A percentile compares a stretch with the other conserved stretches of the same genome.
Evolutionary conservation across 768 basidiomycete genomes (phyloP).

Genomic region (Lanmaoa rubissima): DNA sequence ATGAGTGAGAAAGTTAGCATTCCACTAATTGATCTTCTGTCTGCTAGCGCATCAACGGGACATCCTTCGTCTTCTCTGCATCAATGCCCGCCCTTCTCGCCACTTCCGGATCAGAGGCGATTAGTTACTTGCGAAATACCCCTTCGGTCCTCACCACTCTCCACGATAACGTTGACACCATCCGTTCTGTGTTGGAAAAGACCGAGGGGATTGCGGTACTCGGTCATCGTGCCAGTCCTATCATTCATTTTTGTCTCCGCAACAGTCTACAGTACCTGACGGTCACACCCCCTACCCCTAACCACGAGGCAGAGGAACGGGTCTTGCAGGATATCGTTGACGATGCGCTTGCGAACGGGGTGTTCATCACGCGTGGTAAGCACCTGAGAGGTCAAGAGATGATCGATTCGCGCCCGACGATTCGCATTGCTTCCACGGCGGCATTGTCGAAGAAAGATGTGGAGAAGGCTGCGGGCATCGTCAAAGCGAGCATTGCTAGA

Average conservation of each 20-base stretch:
- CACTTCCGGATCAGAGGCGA: slow-evolving; percentile 83
- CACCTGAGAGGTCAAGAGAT: slow-evolving; percentile 81
- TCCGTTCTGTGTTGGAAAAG: slow-evolving; percentile 79
- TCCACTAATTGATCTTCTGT: not conserved
- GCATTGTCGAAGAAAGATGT: slow-evolving; percentile 86
- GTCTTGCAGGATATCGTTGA: slow-evolving; percentile 92
- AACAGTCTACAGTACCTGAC: slow-evolving; percentile 23
- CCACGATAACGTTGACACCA: slow-evolving; percentile 75
- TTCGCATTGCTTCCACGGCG: slow-evolving; percentile 77
- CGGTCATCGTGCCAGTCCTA: slow-evolving; percentile 80
- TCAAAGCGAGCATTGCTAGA: slow-evolving; percentile 75
- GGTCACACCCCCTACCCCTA: slow-evolving; percentile 34
- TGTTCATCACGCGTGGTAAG: slow-evolving; percentile 84
- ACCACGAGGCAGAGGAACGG: slow-evolving; percentile 69
- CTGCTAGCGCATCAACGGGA: slow-evolving; percentile 86
- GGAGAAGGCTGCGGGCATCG: slow-evolving; percentile 77
- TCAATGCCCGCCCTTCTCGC: slow-evolving; percentile 89
- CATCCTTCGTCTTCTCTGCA: slow-evolving; percentile 95
- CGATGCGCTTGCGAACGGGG: slow-evolving; percentile 74
- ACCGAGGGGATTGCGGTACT: slow-evolving; percentile 81
- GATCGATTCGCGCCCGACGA: slow-evolving; percentile 76
- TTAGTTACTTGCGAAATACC: slow-evolving; percentile 71
- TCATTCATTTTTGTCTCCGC: slow-evolving; percentile 80
- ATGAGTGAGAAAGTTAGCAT: not conserved
- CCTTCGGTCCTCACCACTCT: slow-evolving; percentile 75